Evolutionary conservation across 2,329 filamentous ascomycete species (phyloP), one percentile per base, ranked within the genome.

Genomic region (Leptographium galeiforme): DNA sequence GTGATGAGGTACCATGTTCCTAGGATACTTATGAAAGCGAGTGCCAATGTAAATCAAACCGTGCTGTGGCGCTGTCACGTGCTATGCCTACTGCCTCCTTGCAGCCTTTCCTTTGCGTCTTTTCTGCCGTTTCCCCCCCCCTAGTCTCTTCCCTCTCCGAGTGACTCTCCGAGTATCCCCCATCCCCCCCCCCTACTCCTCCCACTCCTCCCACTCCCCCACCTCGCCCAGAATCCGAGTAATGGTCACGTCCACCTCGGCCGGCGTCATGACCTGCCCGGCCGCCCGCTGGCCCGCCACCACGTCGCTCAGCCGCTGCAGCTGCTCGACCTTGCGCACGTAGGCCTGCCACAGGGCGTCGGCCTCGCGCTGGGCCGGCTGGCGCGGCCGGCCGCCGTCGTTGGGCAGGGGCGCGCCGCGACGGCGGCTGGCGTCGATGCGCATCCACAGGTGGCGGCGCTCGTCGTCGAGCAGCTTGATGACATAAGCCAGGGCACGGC

Each of bases 391-490:
- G n/a, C 41, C n/a, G 13, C n/a, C n/a, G 38, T 32, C 56, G 30
- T 45, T 32, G 2, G 50, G 11, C 18, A 34, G 8, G 7, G 38
- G 38, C 45, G 25, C 46, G 36, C 33, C 44, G 8, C 25, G 16
- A 8, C 13, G 72, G 60, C 85, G 79, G 55, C 80, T 76, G 38
- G 74, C 67, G 0, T 76, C 71, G n/a, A 89, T 76, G 61, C 84
- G 76, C 59, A 85, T 74, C 66, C 87, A 85, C 52, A 94, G 69
- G 64, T 94, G 87, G 13, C 77, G 75, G 46, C 90, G 77, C 66
- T 95, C 89, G 63, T 94, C 88, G 60, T 87, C 76, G 4, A 94
- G 72, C 8, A 82, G 78, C 68, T 94, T 93, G 65, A 95, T 83
- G 25, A 95, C 86, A n/a, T 83, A 79, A 8, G 86, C 85, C 30